Conservation (phyloP, 2,329 filamentous ascomycete genomes). For the Scedosporium apiospermum region DNA sequence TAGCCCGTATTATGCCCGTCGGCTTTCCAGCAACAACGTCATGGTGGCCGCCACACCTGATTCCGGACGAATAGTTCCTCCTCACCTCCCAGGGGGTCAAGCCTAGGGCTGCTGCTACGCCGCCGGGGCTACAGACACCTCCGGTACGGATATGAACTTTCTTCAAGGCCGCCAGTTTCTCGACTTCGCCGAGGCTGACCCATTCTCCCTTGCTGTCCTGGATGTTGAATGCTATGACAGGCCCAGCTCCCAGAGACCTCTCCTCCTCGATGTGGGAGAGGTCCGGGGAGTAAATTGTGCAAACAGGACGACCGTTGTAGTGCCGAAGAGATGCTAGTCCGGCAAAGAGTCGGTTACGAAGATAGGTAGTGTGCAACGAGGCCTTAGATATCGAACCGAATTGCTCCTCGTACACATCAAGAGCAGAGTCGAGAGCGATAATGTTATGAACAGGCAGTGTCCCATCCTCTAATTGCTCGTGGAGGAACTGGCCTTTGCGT, state of each 20-base stretch:
- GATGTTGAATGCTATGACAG: conserved; percentile 78
- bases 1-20: conserved; percentile 77
- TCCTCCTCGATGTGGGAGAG: conserved; percentile 8
- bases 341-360: conserved; percentile 50
- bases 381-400: conserved; percentile 53
- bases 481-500: conserved; percentile 29
- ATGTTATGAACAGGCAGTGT: conserved; percentile 58
- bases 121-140: conserved; percentile 85
- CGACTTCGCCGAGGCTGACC: conserved; percentile 75
- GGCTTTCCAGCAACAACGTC: conserved; percentile 78
- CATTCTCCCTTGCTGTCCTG: conserved; percentile 59
- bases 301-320: conserved; percentile 56
- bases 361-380: conserved; percentile 58
- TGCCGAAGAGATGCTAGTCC: conserved; percentile 55
- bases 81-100: conserved; percentile 75
- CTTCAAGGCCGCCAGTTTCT: conserved; percentile 72
- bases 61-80: conserved; percentile 74
- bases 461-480: conserved; percentile 57
- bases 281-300: conserved; percentile 49
- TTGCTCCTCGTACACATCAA: conserved; percentile 44
- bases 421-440: conserved; percentile 49
- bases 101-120: conserved; percentile 62
- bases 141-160: conserved; percentile 81
- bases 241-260: conserved; percentile 43
- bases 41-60: conserved; percentile 74